Base-by-base conservation (phyloP, 768 basidiomycete species). In the Pleurotus pulmonarius region DNA sequence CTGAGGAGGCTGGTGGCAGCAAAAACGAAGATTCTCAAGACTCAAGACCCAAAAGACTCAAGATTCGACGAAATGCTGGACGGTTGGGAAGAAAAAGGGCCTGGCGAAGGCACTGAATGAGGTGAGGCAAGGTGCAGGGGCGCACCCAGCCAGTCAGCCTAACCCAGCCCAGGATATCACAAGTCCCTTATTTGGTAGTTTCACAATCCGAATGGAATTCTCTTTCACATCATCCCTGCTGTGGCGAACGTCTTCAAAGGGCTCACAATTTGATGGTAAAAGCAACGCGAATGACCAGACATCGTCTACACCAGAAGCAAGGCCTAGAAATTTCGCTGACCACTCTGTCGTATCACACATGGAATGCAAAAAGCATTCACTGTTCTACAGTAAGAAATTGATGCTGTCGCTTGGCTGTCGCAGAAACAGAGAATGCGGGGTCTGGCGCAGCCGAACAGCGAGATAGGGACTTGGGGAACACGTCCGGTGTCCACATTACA, bases 221-320 rank as follows among this genome's bases (percentile, higher is more conserved):
- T 53, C 51, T 40, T 41, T 53, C 39, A 38, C 51, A 53, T 53
- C 51, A 53, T 22, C 51, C 51, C 51, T 53, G 51, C 51, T 37
- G 22, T 39, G 51, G 51, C 39, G 20, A 53, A 53, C 51, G 41
- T 44, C 29, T n/a, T 34, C 15, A 37, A 37, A 49, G 34, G n/a
- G 48, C 38, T 49, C 48, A n/a, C 38, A 49, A 49, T 34, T 34
- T 49, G 48, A 49, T 49, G 48, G 48, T 34, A 34, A 11, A 34
- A 11, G 29, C 29, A 34, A 34, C 29, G 29, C 29, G 9, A 34
- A 34, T 34, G 29, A 34, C 29, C 29, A 34, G 29, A 9, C 29
- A 34, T 34, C 29, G 29, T 34, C 29, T 34, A 34, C 29, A 34
- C 29, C 29, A 34, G 29, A 34, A 34, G 29, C 29, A 11, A 34